phyloP scores from a whole-genome alignment of 23 red algal genomes.

The Gracilaria gracilis region DNA sequence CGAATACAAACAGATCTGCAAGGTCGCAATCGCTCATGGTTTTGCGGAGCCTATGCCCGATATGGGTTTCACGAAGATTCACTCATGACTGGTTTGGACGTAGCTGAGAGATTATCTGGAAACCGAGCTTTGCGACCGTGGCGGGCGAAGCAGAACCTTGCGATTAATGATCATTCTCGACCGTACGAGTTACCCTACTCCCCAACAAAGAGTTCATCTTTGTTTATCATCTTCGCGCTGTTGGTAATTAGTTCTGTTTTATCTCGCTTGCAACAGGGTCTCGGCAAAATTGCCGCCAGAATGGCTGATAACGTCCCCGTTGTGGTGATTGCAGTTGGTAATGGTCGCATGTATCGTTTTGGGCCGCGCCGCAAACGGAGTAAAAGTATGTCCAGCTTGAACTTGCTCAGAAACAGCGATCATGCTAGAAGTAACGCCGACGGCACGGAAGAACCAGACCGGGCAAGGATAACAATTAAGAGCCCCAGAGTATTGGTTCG shows the following conservation, averaged over 20 bases:
- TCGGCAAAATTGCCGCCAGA: conserved; percentile 52
- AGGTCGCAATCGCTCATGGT: conserved; percentile 80
- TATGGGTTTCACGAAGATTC: conserved; percentile 99
- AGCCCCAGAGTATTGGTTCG: conserved; percentile 58
- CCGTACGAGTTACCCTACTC: conserved; percentile 58
- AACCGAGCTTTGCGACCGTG: conserved; percentile 50
- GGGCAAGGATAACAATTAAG: conserved; percentile 44
- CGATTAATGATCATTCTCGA: conserved; percentile 67
- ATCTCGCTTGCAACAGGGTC: conserved; percentile 57
- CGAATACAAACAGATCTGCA: conserved; percentile 73
- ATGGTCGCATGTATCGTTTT: conserved; percentile 63
- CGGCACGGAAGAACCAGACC: conserved; percentile 5
- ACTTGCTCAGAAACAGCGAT: conserved; percentile 25
- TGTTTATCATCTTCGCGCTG: conserved; percentile 38
- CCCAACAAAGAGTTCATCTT: conserved; percentile 24
- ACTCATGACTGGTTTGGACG: conserved; percentile 83
- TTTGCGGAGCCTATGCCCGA: conserved; percentile 89
- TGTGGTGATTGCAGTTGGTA: conserved; percentile 48
- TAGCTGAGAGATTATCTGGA: conserved; percentile 67
- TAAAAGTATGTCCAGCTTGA: conserved; percentile 25
- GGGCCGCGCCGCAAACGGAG: conserved; percentile 53
- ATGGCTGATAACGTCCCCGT: conserved; percentile 61
- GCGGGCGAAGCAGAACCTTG: conserved; percentile 52
- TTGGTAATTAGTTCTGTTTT: conserved; percentile 58
- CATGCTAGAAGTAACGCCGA: background rate